Evolutionary conservation across 805 yeast species (phyloP).

Genomic region (Pichia eremophila): DNA sequence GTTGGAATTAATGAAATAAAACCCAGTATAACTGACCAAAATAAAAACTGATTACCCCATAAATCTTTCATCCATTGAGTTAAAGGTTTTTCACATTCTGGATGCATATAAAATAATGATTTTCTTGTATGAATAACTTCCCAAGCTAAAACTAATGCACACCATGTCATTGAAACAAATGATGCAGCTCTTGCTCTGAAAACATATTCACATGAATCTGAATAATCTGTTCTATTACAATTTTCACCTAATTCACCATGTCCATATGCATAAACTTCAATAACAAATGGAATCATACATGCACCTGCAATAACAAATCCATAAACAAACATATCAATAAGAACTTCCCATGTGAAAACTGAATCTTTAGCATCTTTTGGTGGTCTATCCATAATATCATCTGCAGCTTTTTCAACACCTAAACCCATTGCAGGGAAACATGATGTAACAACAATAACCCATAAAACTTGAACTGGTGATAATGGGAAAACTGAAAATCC

Average conservation of each 20-base stretch:
- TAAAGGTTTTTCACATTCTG: constrained; percentile 50
- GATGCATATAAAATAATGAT: constrained; percentile 64
- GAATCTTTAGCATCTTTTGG: constrained; percentile 48
- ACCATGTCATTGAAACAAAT: constrained; percentile 80
- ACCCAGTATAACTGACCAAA: constrained; percentile 73
- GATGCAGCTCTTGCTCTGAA: constrained; percentile 70
- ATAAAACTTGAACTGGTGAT: constrained; percentile 70
- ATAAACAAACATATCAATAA: constrained; percentile 60
- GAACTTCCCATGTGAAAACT: constrained; percentile 57
- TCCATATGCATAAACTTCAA: constrained; percentile 60
- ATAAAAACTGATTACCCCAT: constrained; percentile 66
- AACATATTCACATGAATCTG: constrained; percentile 47
- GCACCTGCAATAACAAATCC: constrained; percentile 68
- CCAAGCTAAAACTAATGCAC: constrained; percentile 76
- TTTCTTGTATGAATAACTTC: constrained; percentile 66
- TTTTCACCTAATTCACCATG: constrained; percentile 52
- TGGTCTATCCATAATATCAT: constrained; percentile 53
- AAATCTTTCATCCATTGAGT: constrained; percentile 54
- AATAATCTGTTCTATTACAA: constrained; percentile 44
- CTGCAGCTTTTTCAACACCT: constrained; percentile 57
- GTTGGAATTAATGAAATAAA: constrained; percentile 69
- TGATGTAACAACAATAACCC: constrained; percentile 72
- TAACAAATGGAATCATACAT: constrained; percentile 57
- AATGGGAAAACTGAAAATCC: constrained; percentile 73
- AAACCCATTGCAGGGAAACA: constrained; percentile 82